phyloP scores from a whole-genome alignment of 2,329 filamentous ascomycete genomes.

The Scedosporium aurantiacum region DNA sequence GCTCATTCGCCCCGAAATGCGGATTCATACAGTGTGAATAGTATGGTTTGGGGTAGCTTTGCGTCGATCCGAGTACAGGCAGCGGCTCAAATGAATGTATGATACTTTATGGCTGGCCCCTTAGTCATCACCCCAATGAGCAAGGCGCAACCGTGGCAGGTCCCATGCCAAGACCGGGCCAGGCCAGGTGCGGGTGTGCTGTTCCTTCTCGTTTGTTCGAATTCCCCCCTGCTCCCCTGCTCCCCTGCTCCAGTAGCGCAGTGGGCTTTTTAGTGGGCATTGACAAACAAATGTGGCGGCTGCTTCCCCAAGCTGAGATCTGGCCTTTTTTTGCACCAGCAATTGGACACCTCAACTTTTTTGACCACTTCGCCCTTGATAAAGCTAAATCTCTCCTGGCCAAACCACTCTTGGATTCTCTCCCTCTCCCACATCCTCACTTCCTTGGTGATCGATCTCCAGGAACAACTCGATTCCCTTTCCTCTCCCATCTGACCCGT shows the following conservation, averaged over 20 bases:
- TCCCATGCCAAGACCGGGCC: neutral
- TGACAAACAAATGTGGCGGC: conserved; percentile 3
- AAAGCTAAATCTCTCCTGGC: conserved; percentile 17
- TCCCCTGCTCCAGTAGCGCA: neutral
- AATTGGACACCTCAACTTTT: conserved; percentile 31
- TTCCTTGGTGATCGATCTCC: conserved; percentile 16
- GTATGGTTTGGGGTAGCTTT: neutral
- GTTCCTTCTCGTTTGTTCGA: neutral
- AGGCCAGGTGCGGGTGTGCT: neutral
- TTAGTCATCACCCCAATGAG: neutral
- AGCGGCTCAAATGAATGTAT: neutral
- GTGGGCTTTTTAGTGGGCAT: neutral
- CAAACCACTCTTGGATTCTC: conserved; percentile 10
- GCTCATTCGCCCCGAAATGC: neutral
- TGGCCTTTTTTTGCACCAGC: conserved; percentile 26
- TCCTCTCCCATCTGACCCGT: conserved; percentile 14
- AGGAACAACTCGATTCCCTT: conserved; percentile 19
- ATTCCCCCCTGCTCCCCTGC: neutral
- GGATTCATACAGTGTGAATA: neutral
- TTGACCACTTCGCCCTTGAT: conserved; percentile 18
- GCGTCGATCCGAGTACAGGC: neutral
- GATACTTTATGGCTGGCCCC: neutral
- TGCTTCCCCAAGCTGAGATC: conserved; percentile 28
- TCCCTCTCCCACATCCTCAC: conserved; percentile 17
- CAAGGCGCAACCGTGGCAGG: neutral